Evolutionary conservation across 305 asterid species (phyloP).

Genomic region (Solanum hybrid): DNA sequence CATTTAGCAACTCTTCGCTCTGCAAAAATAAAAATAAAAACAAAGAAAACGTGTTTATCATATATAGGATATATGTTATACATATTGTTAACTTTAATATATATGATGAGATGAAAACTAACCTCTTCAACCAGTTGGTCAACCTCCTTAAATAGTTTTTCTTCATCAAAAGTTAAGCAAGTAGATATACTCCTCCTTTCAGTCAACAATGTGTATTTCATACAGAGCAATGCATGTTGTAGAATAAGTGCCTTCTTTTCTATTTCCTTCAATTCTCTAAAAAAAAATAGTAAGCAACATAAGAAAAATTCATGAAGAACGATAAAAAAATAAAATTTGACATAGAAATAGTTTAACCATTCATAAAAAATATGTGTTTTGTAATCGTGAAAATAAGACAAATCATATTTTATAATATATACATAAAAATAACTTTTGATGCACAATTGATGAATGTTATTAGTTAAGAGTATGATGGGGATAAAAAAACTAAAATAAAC

Average conservation of each 20-base stretch:
- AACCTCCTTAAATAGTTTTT: not conserved
- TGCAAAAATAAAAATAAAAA: too few relatives aligned
- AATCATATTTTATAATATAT: too few relatives aligned
- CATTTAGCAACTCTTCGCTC: not conserved
- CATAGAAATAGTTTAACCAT: not conserved
- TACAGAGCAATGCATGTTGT: not conserved
- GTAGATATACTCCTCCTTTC: not conserved
- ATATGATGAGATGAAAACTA: not conserved
- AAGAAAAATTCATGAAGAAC: not conserved
- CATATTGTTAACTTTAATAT: not conserved
- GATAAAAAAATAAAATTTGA: not conserved
- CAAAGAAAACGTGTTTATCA: too few relatives aligned
- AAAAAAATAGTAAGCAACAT: not conserved
- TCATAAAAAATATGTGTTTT: not conserved
- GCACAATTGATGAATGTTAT: not conserved
- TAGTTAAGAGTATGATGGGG: not conserved
- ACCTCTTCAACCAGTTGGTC: not conserved
- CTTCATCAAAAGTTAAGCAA: not conserved
- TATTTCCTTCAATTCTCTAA: not conserved
- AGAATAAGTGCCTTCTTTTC: not conserved
- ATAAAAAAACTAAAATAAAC: too few relatives aligned
- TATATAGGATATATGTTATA: too few relatives aligned
- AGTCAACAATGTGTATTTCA: not conserved
- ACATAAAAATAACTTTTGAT: not conserved
- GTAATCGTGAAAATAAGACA: not conserved